phyloP scores from a whole-genome alignment of 1,284 basidiomycete species.

The Austroboletus novae-zelandiae region DNA sequence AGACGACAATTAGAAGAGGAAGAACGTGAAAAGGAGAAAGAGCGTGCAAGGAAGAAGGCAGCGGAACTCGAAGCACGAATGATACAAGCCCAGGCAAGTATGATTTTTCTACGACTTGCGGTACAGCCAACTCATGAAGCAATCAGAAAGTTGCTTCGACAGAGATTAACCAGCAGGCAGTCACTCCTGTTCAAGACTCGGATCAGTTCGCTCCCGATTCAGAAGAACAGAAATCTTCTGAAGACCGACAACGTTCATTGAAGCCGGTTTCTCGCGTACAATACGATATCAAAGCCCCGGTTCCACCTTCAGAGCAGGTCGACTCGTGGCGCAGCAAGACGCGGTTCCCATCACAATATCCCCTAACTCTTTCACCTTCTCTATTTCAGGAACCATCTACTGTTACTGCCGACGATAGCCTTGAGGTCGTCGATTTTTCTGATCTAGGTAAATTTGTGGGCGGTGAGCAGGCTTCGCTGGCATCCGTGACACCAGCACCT shows the following conservation, averaged over 20 bases:
- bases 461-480: constrained; percentile 21
- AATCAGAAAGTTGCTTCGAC: constrained; percentile 15
- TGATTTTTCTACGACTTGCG: neutral
- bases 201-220: constrained; percentile 3
- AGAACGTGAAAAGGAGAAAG: constrained; percentile 79
- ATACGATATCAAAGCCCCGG: constrained; percentile 24
- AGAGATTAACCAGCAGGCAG: constrained; percentile 12
- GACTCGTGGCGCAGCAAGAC: constrained; percentile 66
- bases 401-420: constrained; percentile 52
- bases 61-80: constrained; percentile 80
- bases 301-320: constrained; percentile 38
- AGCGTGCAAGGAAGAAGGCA: constrained; percentile 84
- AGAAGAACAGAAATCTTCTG: constrained; percentile 5
- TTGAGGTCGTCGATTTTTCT: constrained; percentile 75
- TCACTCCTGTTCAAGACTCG: constrained; percentile 4
- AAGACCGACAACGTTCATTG: constrained; percentile 32
- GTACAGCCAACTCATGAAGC: constrained; percentile 8
- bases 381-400: constrained; percentile 45
- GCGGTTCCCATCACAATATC: constrained; percentile 28
- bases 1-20: constrained; percentile 84
- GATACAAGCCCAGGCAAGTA: constrained; percentile 35
- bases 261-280: constrained; percentile 26
- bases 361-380: constrained; percentile 34
- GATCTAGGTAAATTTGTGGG: constrained; percentile 70
- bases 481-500: constrained; percentile 11